Evolutionary conservation across 768 basidiomycete species (phyloP), one percentile per base, ranked within the genome.

Genomic region (Tricholoma saponaceum): DNA sequence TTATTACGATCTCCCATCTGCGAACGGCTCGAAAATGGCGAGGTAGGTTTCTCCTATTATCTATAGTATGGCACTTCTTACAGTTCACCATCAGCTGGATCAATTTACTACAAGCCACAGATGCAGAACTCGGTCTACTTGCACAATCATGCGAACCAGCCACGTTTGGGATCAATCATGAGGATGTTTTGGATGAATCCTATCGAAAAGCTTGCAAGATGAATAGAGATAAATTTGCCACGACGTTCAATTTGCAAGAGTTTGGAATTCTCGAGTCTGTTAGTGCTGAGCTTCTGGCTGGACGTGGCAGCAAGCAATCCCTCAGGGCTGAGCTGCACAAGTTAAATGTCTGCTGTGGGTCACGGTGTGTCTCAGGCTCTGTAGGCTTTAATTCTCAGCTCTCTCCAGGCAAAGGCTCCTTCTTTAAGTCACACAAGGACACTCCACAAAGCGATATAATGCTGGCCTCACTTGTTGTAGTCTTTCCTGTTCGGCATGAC

Each of bases 401-500:
- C 5, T 23, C 7, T 52, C n/a, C 51, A 79, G 78, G 70, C 1
- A 62, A 72, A 47, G 80, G 70, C 9, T 73, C 73, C 0, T 82
- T 79, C 62, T 83, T 82, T 72, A 80, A 80, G 60, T 39, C 76
- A 0, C 82, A 82, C 60, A 70, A 75, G 41, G 83, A 82, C 57
- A 81, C 81, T 0, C 79, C 78, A 5, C 74, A 76, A 7, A 62
- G 67, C 7, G 67, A 70, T 7, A 61, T 62, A 25, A 82, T 83
- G 75, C 77, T 84, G 35, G 82, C 78, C 1, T 82, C 82, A 1
- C 72, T 85, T 8, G 76, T 83, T 1, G 60, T 83, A 32, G 72
- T 79, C n/a, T 73, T 81, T 51, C 82, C 82, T 14, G 76, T 76
- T 0, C 20, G 61, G 0, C 76, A 83, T 59, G 68, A 77, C 55